Conservation (phyloP, 805 yeast genomes). For the Myxozyma kluyveri region DNA sequence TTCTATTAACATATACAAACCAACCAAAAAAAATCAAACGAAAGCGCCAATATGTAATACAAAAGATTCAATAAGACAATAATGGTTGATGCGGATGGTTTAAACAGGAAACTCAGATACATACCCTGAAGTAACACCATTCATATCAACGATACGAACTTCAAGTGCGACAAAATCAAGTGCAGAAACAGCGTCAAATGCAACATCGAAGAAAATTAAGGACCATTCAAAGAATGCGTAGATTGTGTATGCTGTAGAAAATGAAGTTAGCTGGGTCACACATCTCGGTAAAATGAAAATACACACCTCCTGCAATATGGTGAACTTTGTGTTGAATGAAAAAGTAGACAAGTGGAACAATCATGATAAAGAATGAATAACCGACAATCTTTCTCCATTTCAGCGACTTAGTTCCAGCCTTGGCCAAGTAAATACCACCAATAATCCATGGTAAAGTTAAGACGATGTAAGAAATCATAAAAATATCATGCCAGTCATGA, state of each 20-base stretch:
- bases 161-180: slow-evolving; percentile 66
- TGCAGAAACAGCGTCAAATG: slow-evolving; percentile 77
- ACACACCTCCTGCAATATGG: slow-evolving; percentile 61
- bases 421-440: slow-evolving; percentile 54
- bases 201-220: slow-evolving; percentile 75
- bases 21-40: background rate
- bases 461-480: slow-evolving; percentile 87
- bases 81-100: background rate
- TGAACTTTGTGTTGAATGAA: slow-evolving; percentile 92
- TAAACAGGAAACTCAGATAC: slow-evolving; percentile 25
- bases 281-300: background rate
- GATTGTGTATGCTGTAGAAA: slow-evolving; percentile 76
- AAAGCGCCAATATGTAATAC: background rate
- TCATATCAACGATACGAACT: slow-evolving; percentile 41
- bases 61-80: background rate
- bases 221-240: slow-evolving; percentile 97
- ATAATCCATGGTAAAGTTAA: slow-evolving; percentile 90
- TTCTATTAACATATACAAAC: slow-evolving; percentile 3
- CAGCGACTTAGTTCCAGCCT: slow-evolving; percentile 48
- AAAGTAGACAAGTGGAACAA: slow-evolving; percentile 81
- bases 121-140: slow-evolving; percentile 33
- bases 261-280: background rate
- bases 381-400: slow-evolving; percentile 53
- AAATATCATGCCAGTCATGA: slow-evolving; percentile 92
- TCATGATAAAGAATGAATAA: slow-evolving; percentile 60